Evolutionary conservation across 306 rosid species (phyloP).

Genomic region (Betula pendula): DNA sequence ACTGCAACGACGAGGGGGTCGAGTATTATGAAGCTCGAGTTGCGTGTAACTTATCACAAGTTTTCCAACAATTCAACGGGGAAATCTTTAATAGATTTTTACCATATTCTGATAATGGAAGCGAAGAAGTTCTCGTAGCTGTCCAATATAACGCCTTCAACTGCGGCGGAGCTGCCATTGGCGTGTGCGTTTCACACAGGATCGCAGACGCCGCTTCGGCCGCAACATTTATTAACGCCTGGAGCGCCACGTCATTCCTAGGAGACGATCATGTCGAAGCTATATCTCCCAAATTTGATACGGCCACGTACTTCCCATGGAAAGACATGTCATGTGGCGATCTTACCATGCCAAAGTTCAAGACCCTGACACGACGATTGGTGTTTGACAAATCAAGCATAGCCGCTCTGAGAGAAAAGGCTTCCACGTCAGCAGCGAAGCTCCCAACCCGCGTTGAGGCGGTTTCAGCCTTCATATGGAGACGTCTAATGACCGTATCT

Average conservation of each 20-base stretch:
- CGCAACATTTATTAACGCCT: constrained; percentile 8
- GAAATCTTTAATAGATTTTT: no score
- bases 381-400: background rate
- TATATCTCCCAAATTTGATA: background rate
- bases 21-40: no score
- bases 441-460: background rate
- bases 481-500: background rate
- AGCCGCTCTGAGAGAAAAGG: no score
- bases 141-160: constrained; percentile 13
- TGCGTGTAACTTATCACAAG: no score
- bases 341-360: no score
- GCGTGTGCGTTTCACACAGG: constrained; percentile 29
- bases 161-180: constrained; percentile 20
- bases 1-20: no score
- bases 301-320: background rate
- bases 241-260: constrained; percentile 10
- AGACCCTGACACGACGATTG: background rate
- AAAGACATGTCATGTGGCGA: background rate
- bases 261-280: background rate
- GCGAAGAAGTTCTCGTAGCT: background rate
- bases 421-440: background rate
- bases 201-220: constrained; percentile 6
- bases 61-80: no score
- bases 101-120: no score
- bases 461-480: constrained; percentile 20